Base-by-base conservation (phyloP, 2,329 filamentous ascomycete species). In the Apiospora phragmitis region DNA sequence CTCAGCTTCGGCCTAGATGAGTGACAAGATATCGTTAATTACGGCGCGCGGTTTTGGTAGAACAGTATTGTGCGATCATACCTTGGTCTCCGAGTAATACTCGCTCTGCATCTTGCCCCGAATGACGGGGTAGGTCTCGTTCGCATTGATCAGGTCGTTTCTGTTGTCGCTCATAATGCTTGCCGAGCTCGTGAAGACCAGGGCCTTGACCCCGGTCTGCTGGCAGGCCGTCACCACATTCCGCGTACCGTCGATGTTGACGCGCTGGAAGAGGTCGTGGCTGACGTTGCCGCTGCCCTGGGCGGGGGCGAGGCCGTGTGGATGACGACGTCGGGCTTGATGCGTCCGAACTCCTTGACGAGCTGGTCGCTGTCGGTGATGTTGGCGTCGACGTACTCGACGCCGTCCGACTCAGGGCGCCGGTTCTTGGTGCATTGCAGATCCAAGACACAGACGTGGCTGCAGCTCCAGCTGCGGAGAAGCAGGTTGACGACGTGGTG, bases 11-110 rank as follows among this genome's bases (percentile, higher is more conserved):
- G 93, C 92, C 93, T 85, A 55, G 24, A 41, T 49, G 4, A 47
- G n/a, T 67, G 49, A 55, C 24, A 18, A 62, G 24, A 21, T 14
- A 26, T 29, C 47, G 38, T 67, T 18, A 32, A 65, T 21, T 32
- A 43, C 67, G 62, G 3, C 24, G 59, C 29, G 38, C 29, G 16
- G 21, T 6, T 12, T 18, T 1, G 26, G 38, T 3, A 8, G 29
- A 26, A 43, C 16, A n/a, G 38, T 18, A 18, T 8, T 66, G n/a
- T 41, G 38, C 6, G n/a, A 26, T n/a, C 65, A 29, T 76, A 93
- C 93, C 89, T 98, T 98, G 18, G 94, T 97, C 83, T 95, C 91
- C 41, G 94, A 94, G 82, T 98, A 98, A 82, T 94, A 94, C 81
- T 94, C 93, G 70, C 85, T 86, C 81, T 95, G 91, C 75, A 90